These are phyloP conservation scores for Metschnikowia hibisci DNA, from an alignment of 805 yeast genomes.

Conservation along the genomic window DNA sequence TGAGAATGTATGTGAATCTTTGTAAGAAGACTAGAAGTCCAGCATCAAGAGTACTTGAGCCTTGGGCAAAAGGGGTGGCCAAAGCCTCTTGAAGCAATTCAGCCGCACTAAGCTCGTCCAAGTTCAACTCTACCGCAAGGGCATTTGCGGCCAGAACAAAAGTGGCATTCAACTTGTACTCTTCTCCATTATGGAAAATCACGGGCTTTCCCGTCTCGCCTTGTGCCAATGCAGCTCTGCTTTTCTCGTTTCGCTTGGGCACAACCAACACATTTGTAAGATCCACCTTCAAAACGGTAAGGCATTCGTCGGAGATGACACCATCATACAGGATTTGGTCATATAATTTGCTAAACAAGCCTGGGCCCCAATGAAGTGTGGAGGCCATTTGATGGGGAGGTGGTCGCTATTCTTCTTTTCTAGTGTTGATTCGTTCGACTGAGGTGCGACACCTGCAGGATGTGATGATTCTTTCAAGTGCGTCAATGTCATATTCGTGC, in stretches of 20 bases:
- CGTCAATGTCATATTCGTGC: constrained; percentile 1
- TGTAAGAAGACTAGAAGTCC: constrained; percentile 67
- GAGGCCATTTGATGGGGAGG: not conserved
- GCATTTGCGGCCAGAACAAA: constrained; percentile 61
- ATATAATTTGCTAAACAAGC: constrained; percentile 14
- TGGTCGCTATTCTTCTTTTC: not conserved
- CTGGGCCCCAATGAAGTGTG: constrained; percentile 14
- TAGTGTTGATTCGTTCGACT: constrained; percentile 6
- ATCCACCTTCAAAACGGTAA: constrained; percentile 25
- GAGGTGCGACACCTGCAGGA: constrained; percentile 4
- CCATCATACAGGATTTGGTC: constrained; percentile 12
- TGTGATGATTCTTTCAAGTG: constrained; percentile 4
- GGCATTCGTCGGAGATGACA: constrained; percentile 5
- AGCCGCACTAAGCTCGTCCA: constrained; percentile 77
- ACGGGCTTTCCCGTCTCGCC: constrained; percentile 16
- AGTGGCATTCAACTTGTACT: constrained; percentile 58
- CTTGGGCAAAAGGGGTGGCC: constrained; percentile 37
- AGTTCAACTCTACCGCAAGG: constrained; percentile 44
- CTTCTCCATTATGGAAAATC: constrained; percentile 54
- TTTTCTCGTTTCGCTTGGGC: constrained; percentile 32
- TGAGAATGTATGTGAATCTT: constrained; percentile 70
- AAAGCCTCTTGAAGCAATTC: constrained; percentile 56
- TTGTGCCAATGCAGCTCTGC: constrained; percentile 13
- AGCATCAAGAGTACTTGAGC: constrained; percentile 49
- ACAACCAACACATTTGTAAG: constrained; percentile 27